phyloP scores from a whole-genome alignment of 1,139 yeast genomes.

The Debaryomyces sp. region DNA sequence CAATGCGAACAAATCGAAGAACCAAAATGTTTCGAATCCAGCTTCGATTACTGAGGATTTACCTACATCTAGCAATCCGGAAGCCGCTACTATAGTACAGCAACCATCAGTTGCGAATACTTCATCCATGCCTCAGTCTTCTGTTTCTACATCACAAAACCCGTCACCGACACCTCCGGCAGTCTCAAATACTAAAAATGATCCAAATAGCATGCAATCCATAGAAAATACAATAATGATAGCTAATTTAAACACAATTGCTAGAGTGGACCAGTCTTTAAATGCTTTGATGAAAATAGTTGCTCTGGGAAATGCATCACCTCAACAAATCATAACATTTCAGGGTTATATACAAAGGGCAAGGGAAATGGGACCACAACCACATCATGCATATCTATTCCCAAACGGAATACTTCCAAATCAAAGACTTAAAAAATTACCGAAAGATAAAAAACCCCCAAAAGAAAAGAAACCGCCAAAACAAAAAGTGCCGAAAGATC shows the following conservation, averaged over 20 bases:
- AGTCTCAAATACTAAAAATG: constrained; percentile 16
- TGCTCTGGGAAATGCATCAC: constrained; percentile 77
- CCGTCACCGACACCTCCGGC: constrained; percentile 11
- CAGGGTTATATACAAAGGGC: constrained; percentile 82
- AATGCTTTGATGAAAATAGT: constrained; percentile 78
- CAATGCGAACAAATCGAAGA: neutral
- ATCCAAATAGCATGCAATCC: constrained; percentile 52
- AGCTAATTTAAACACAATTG: constrained; percentile 78
- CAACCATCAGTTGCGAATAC: neutral
- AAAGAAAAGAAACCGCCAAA: constrained; percentile 30
- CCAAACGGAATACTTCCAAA: constrained; percentile 14
- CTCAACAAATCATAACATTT: constrained; percentile 71
- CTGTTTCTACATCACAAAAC: constrained; percentile 5
- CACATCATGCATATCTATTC: constrained; percentile 41
- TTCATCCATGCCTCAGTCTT: constrained; percentile 1
- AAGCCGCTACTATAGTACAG: neutral
- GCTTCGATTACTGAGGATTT: neutral
- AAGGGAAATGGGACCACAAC: constrained; percentile 69
- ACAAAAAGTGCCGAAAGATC: constrained; percentile 39
- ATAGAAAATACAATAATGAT: constrained; percentile 79
- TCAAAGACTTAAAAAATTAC: constrained; percentile 19
- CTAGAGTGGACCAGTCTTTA: constrained; percentile 68
- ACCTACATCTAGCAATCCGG: neutral
- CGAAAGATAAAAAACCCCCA: constrained; percentile 24
- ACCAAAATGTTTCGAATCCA: neutral